Conservation (phyloP, 768 basidiomycete species). For the Russula virescens region DNA sequence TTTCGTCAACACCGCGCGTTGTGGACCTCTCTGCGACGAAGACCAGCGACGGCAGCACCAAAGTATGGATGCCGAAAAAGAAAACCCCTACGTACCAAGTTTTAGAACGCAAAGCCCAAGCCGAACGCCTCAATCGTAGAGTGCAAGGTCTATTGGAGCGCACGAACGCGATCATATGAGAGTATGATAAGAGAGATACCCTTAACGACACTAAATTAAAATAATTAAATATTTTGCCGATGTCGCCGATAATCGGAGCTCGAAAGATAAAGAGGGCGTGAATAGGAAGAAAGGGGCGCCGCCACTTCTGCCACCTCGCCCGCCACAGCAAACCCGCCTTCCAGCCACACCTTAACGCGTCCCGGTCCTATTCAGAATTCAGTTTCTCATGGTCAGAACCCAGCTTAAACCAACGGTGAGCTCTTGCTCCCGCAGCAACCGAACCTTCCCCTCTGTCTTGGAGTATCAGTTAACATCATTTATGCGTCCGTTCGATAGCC, state of each 20-base stretch:
- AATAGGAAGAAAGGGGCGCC: conserved; percentile 21
- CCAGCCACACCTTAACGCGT: conserved; percentile 21
- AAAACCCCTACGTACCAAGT: conserved; percentile 79
- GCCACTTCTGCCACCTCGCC: conserved; percentile 22
- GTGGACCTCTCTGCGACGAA: conserved; percentile 73
- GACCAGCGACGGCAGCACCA: conserved; percentile 45
- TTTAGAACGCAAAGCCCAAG: conserved; percentile 68
- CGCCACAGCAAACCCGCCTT: conserved; percentile 21
- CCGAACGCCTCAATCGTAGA: conserved; percentile 60
- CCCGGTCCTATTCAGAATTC: not conserved
- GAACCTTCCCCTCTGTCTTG: conserved; percentile 13
- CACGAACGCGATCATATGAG: conserved; percentile 50
- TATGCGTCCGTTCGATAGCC: conserved; percentile 27
- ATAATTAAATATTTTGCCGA: conserved; percentile 5
- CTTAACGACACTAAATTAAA: not conserved
- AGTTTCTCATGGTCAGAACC: conserved; percentile 26
- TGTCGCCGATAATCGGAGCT: conserved; percentile 19
- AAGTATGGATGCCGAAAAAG: conserved; percentile 74
- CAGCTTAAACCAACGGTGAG: conserved; percentile 33
- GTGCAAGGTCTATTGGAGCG: conserved; percentile 68
- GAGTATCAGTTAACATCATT: conserved; percentile 19
- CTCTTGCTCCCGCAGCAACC: conserved; percentile 31
- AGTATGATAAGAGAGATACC: too few species aligned
- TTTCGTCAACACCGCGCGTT: conserved; percentile 75
- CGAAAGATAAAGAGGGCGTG: not conserved